Percentiles rank a stretch among this genome's conserved stretches.
Evolutionary conservation across 2,329 filamentous ascomycete genomes (phyloP).

Genomic region (Aspergillus pseudonomiae): DNA sequence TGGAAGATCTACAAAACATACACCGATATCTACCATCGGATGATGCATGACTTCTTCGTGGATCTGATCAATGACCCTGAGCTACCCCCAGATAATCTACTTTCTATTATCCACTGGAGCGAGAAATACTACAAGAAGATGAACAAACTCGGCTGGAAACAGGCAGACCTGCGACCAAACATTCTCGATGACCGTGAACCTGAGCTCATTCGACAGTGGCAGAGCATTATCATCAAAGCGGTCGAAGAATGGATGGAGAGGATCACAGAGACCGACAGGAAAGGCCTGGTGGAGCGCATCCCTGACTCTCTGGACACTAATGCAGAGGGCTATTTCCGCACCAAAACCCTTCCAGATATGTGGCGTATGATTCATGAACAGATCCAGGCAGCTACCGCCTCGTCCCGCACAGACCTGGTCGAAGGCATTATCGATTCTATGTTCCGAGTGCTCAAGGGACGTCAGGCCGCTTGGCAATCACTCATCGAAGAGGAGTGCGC

Average conservation of each 20-base stretch:
- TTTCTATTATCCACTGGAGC: conserved; percentile 92
- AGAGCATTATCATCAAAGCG: conserved; percentile 90
- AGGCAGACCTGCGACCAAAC: conserved; percentile 78
- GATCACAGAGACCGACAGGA: conserved; percentile 80
- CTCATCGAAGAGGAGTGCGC: conserved; percentile 84
- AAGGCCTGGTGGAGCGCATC: conserved; percentile 76
- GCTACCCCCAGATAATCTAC: conserved; percentile 81
- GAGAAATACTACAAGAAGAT: conserved; percentile 97
- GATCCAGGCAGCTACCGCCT: conserved; percentile 79
- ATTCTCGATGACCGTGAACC: conserved; percentile 87
- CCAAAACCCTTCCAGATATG: conserved; percentile 87
- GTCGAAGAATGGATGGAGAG: conserved; percentile 98
- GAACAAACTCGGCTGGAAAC: conserved; percentile 79
- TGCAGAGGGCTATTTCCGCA: conserved; percentile 87
- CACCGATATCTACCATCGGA: conserved; percentile 83
- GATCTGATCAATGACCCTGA: conserved; percentile 81
- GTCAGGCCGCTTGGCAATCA: conserved; percentile 83
- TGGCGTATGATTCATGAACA: conserved; percentile 98
- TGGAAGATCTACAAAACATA: conserved; percentile 96
- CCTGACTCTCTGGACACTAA: conserved; percentile 83
- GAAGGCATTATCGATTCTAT: conserved; percentile 96
- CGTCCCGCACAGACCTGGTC: conserved; percentile 83
- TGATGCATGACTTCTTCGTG: conserved; percentile 94
- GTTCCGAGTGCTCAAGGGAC: conserved; percentile 80
- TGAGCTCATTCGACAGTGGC: conserved; percentile 91